Evolutionary conservation across 208 protist genomes (phyloP), one percentile per base, ranked within the genome.

Genomic region (Wallacemonas sp.): DNA sequence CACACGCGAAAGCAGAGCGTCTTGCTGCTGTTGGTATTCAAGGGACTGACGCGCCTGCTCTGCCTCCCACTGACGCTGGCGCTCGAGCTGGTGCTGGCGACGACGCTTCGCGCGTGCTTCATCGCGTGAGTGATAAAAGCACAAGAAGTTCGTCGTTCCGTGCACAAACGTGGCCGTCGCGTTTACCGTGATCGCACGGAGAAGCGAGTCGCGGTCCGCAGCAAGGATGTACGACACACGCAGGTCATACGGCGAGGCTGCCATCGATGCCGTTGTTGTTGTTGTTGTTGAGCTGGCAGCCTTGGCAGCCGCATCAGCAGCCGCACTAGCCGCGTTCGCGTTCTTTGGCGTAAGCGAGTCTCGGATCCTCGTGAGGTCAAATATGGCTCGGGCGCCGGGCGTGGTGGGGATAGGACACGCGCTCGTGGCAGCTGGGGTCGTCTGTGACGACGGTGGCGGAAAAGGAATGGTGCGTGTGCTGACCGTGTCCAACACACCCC

Each of bases 221-320:
- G 80, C 84, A 55, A 88, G 62, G 11, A 85, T 58, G 61, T 77
- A 91, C 19, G 71, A 72, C 14, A 84, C 33, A 30, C 84, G 81
- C 49, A 85, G 36, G 36, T 41, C 36, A 15, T 26, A 15, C 38
- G 26, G 9, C 59, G 59, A 17, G 70, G 70, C 5, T n/a, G 55
- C 3, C 42, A 34, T 15, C 36, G 55, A 21, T 22, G 31, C n/a
- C 11, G n/a, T 46, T 49, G 8, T 19, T 15, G 5, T 62, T 61
- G 28, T 70, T 62, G 21, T 68, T 68, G 2, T 68, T 38, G 3
- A 8, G 19, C 3, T 54, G 70, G 1, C n/a, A n/a, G n/a, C n/a
- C n/a, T n/a, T n/a, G n/a, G n/a, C 60, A 64, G 55, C 70, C 36
- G 36, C 36, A 42, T n/a, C n/a, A n/a, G n/a, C n/a, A n/a, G n/a